phyloP scores from a whole-genome alignment of 2,329 filamentous ascomycete genomes.

The Metarhizium rileyi region DNA sequence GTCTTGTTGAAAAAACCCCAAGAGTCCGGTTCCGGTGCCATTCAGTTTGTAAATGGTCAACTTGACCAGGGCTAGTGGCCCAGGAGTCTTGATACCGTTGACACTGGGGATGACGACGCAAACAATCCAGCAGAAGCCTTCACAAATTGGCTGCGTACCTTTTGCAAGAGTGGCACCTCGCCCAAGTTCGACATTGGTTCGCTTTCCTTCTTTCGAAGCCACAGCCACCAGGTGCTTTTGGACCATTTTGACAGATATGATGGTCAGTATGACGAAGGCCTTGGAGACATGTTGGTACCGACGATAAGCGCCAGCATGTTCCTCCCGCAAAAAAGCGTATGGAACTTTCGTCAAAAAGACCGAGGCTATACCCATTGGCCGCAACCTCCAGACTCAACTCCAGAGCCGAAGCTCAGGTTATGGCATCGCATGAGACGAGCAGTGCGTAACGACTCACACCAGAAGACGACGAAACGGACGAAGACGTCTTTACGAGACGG shows the following conservation, averaged over 20 bases:
- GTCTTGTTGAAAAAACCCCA: neutral
- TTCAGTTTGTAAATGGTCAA: neutral
- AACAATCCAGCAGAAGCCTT: slow-evolving; percentile 19
- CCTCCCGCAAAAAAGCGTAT: slow-evolving; percentile 37
- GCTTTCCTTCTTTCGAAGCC: slow-evolving; percentile 38
- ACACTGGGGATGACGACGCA: slow-evolving; percentile 7
- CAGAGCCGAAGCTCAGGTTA: slow-evolving; percentile 12
- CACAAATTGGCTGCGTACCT: slow-evolving; percentile 23
- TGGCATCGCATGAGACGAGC: slow-evolving; percentile 6
- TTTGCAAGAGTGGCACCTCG: slow-evolving; percentile 41
- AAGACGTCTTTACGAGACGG: neutral
- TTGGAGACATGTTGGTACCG: slow-evolving; percentile 39
- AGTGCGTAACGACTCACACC: slow-evolving; percentile 10
- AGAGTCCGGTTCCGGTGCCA: neutral
- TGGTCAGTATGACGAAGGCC: slow-evolving; percentile 37
- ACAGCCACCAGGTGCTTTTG: slow-evolving; percentile 37
- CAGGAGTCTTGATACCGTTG: neutral
- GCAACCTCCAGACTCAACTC: slow-evolving; percentile 16
- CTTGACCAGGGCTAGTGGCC: slow-evolving; percentile 5
- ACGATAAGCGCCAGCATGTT: slow-evolving; percentile 47
- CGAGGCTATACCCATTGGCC: slow-evolving; percentile 9
- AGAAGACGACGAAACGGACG: slow-evolving; percentile 7
- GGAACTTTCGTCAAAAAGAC: slow-evolving; percentile 35
- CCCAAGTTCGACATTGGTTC: slow-evolving; percentile 46
- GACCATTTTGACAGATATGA: slow-evolving; percentile 38